Evolutionary conservation across 2,329 filamentous ascomycete genomes (phyloP), one percentile per base, ranked within the genome.

Genomic region (Teratosphaeria zuluensis): DNA sequence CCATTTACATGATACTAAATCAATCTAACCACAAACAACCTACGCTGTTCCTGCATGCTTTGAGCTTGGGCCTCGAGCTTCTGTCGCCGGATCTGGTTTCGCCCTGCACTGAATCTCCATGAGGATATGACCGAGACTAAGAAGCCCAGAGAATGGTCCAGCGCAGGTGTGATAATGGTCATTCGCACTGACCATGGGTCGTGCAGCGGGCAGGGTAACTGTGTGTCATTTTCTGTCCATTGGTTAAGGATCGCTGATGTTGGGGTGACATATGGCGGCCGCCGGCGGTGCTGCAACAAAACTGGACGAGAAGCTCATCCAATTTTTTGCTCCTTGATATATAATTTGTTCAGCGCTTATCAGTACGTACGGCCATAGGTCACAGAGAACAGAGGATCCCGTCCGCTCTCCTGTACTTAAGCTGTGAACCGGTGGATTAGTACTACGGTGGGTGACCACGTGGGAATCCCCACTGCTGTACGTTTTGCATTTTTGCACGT

Each of bases 381-480:
- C 19, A 16, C 38, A 46, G 58, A 58, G 21, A 58, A 58, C 51
- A 55, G 56, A 52, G 54, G 33, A 52, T 60, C 54, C 58, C n/a
- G n/a, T n/a, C n/a, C n/a, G n/a, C n/a, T n/a, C 58, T 58, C 35
- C 58, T 48, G 53, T 35, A 56, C 52, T 58, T 56, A 58, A 61
- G 56, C 56, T 51, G 52, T 38, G 42, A 51, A 61, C 46, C 59
- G 59, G 53, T 24, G 24, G 53, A 58, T 53, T 61, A 61, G 59
- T 58, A 61, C 32, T 58, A 56, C 35, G 53, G 56, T 58, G 24
- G 59, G 59, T 61, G 56, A 61, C 59, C 38, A 61, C 56, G 53
- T 56, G 56, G 32, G 59, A 61, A 58, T 58, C 28, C 59, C 55
- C 21, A 42, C 56, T 61, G 56, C 53, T 56, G 56, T 58, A 58